Evolutionary conservation across 495 filamentous ascomycete species (phyloP).

Genomic region (Staphylotrichum tortipilum): DNA sequence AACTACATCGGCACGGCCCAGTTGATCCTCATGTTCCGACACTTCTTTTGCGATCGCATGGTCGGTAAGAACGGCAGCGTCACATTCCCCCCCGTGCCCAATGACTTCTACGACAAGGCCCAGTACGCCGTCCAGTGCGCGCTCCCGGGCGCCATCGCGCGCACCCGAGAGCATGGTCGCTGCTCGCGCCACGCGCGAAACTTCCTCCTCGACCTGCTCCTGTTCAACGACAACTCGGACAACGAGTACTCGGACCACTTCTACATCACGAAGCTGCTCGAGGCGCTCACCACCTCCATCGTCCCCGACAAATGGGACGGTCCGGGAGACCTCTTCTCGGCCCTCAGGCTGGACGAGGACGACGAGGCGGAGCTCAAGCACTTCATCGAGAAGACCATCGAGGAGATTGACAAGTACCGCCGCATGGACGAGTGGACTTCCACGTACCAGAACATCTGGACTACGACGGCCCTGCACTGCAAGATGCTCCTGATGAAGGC

Average conservation of each 20-base stretch:
- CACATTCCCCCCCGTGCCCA: conserved; percentile 67
- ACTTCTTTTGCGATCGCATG: conserved; percentile 70
- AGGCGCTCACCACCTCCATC: conserved; percentile 67
- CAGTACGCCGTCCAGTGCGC: conserved; percentile 74
- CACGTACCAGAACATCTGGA: conserved; percentile 86
- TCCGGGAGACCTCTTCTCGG: conserved; percentile 40
- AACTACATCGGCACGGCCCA: conserved; percentile 78
- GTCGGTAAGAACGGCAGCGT: conserved; percentile 28
- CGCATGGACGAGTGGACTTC: conserved; percentile 90
- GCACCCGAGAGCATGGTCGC: conserved; percentile 66
- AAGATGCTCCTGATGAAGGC: conserved; percentile 65
- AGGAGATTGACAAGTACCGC: conserved; percentile 81
- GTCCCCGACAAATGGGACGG: conserved; percentile 48
- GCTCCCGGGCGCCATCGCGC: conserved; percentile 70
- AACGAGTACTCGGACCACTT: conserved; percentile 81
- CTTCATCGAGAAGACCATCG: conserved; percentile 61
- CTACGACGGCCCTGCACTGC: conserved; percentile 72
- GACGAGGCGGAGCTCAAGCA: conserved; percentile 31
- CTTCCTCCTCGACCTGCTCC: conserved; percentile 79
- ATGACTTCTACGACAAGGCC: conserved; percentile 80
- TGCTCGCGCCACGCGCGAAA: conserved; percentile 66
- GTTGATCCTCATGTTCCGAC: conserved; percentile 72
- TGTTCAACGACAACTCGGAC: conserved; percentile 85
- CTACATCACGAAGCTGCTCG: conserved; percentile 77
- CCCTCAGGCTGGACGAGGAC: conserved; percentile 29